Percentiles rank a stretch among this genome's conserved stretches.
These are phyloP conservation scores for Eucalyptus leucophloia DNA, from an alignment of 345 rosid genomes.

Conservation along the genomic window DNA sequence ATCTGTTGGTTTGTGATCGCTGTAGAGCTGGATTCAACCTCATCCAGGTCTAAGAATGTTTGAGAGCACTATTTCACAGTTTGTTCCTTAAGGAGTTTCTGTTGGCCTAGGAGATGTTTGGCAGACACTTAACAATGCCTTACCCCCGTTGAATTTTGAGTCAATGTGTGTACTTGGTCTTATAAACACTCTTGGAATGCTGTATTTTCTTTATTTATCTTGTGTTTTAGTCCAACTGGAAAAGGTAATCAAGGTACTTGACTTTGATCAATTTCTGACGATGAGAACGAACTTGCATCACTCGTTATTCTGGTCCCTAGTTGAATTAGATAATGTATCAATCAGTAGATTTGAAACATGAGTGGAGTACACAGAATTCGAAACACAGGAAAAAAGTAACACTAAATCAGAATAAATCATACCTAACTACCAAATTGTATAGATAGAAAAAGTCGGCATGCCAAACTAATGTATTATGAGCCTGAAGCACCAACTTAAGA, in stretches of 20 bases:
- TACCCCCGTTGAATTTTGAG: not conserved
- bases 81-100: not conserved
- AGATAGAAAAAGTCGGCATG: not conserved
- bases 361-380: not conserved
- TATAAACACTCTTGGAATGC: not conserved
- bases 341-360: not conserved
- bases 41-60: not conserved
- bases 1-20: not conserved
- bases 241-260: not conserved
- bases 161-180: not conserved
- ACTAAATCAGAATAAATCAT: not conserved
- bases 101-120: not conserved
- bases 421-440: not conserved
- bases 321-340: not conserved
- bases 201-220: not conserved
- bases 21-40: not conserved
- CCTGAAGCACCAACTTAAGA: not conserved
- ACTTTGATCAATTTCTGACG: not conserved
- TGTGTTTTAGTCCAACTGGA: not conserved
- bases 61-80: not conserved
- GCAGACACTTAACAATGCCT: not conserved
- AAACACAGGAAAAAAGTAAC: not conserved
- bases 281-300: not conserved
- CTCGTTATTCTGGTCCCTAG: not conserved
- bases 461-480: not conserved